Conservation (phyloP, 2,329 filamentous ascomycete genomes). For the Ophiostoma sp. region DNA sequence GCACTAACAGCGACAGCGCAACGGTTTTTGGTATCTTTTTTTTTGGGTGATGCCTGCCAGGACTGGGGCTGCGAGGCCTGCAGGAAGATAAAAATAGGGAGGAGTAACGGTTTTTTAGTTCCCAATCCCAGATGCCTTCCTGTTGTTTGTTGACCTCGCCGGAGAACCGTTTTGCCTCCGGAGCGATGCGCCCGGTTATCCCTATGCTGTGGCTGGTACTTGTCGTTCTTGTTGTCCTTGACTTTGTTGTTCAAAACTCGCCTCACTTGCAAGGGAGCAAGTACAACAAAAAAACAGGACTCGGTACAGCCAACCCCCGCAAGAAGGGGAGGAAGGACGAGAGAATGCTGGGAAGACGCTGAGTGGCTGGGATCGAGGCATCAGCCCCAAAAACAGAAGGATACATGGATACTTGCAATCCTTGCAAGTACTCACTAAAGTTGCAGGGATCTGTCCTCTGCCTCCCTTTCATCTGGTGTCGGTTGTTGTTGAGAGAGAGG, state of each 20-base stretch:
- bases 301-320: conserved; percentile 7
- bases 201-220: not conserved
- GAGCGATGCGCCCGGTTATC: not conserved
- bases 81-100: not conserved
- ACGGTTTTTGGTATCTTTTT: not conserved
- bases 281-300: not conserved
- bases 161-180: not conserved
- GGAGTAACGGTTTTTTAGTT: not conserved
- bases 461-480: conserved; percentile 14
- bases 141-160: not conserved
- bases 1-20: conserved; percentile 6
- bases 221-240: not conserved
- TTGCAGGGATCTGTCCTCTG: not conserved
- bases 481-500: not conserved
- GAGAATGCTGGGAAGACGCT: not conserved
- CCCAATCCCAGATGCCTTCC: not conserved
- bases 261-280: not conserved
- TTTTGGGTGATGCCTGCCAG: not conserved
- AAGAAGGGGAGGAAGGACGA: not conserved
- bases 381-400: not conserved
- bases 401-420: not conserved
- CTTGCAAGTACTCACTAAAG: not conserved
- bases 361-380: not conserved
- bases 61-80: not conserved
- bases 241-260: too few relatives aligned